phyloP scores from a whole-genome alignment of 1,284 basidiomycete genomes.

The Rugosomyces carneus region DNA sequence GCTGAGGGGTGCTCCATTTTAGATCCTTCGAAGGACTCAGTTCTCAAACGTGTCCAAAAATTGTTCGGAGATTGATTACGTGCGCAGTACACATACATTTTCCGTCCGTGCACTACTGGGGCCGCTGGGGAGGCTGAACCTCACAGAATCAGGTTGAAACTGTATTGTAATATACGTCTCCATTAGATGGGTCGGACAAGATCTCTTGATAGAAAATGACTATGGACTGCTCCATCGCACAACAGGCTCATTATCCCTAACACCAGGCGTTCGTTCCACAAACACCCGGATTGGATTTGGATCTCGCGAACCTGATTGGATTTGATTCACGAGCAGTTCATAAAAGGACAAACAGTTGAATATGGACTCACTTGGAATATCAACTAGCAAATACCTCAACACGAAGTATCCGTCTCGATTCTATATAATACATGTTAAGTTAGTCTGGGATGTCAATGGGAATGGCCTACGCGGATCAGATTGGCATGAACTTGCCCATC shows the following conservation, averaged over 20 bases:
- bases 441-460: slow-evolving; percentile 3
- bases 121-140: not conserved
- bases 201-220: not conserved
- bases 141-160: not conserved
- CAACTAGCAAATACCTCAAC: slow-evolving; percentile 71
- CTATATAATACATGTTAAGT: slow-evolving; percentile 30
- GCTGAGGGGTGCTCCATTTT: slow-evolving; percentile 11
- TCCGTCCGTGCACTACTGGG: not conserved
- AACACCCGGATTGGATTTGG: slow-evolving; percentile 63
- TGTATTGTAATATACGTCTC: not conserved
- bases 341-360: not conserved
- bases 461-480: slow-evolving; percentile 55
- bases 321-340: not conserved
- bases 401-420: slow-evolving; percentile 72
- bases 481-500: slow-evolving; percentile 79
- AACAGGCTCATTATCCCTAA: slow-evolving; percentile 65
- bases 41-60: slow-evolving; percentile 97
- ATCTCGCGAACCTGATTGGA: slow-evolving; percentile 52
- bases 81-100: not conserved
- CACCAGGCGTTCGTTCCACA: slow-evolving; percentile 58
- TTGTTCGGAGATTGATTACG: slow-evolving; percentile 75
- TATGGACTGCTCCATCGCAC: slow-evolving; percentile 49
- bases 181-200: not conserved
- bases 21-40: slow-evolving; percentile 97
- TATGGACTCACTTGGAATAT: slow-evolving; percentile 63